Base-by-base conservation (phyloP, 768 basidiomycete species). In the Suillus weaverae region DNA sequence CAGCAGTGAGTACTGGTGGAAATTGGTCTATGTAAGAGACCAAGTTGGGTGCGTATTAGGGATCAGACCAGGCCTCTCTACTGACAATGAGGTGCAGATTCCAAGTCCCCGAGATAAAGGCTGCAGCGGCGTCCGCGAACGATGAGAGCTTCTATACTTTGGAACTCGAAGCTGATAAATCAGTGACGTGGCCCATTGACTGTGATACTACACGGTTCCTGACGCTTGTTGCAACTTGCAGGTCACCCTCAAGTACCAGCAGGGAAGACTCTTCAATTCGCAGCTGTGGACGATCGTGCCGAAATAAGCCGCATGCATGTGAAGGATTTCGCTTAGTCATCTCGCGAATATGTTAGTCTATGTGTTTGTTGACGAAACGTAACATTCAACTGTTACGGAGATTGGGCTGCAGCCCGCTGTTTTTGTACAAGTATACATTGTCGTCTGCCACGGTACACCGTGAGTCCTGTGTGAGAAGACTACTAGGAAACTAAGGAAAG, bases 211-310 rank as follows among this genome's bases (percentile, higher is more conserved):
- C 8, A 8, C 48, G 26, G 5, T 50, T 48, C 22, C 26, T 50
- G 26, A 50, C 48, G 14, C 22, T 50, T 26, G 48, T 50, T 50
- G 48, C 26, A 26, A 26, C 26, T 26, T 26, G 26, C 48, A 50
- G 48, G 22, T 50, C 26, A 7, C 2, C 48, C 48, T 50, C 2
- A 16, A 26, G 14, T 3, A 8, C 6, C 11, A 14, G 26, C 1
- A 2, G 0, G 2, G 22, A 3, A 0, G 14, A 0, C 46, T 0
- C 46, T 13, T 0, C 11, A 1, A 1, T 9, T 6, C 8, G 20
- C 43, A 44, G 43, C 4, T n/a, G 43, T 44, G 43, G 43, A n/a
- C 7, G 8, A 1, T n/a, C 8, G 4, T 26, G 2, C 26, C 26
- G 26, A 3, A 18, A 41, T 41, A 16, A 41, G 7, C 7, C 5